Evolutionary conservation across 169 alveolate genomes (phyloP), one percentile per base, ranked within the genome.

Genomic region (Cryptosporidium meleagridis): DNA sequence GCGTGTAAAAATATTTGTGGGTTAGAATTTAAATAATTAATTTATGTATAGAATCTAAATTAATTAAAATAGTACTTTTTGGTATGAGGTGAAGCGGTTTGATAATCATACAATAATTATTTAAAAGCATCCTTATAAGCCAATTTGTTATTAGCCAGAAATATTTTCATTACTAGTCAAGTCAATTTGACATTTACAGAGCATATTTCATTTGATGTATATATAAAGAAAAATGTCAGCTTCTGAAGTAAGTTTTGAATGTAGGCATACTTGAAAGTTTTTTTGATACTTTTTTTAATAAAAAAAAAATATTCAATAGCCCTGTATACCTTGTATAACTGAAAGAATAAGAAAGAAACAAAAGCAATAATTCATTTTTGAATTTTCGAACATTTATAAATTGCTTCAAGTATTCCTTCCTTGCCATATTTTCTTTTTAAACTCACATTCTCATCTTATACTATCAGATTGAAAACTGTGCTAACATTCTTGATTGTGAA

Each of bases 401-500:
- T 21, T 1, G 5, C 67, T 55, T 12, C 67, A 55, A 55, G 67
- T 55, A 55, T 55, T 10, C 67, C 29, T 21, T 26, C 1, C 10
- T 21, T 0, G n/a, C 29, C 14, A 7, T 18, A 0, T 5, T 9
- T 37, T 21, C 9, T 67, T 1, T 31, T 67, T n/a, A 0, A 70
- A 39, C 65, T 41, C n/a, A 70, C 3, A 23, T 69, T 1, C 62
- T 39, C 45, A 39, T 39, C 48, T 41, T 8, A 41, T 0, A 12
- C 5, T 14, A 12, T 12, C 18, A 80, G 89, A 62, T 80, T 9
- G 69, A 80, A 44, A 7, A 33, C 33, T 80, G 80, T 35, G 75
- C 89, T 10, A 62, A 59, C 21, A 65, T 65, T 18, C 68, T 59
- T n/a, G 89, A 80, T 51, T 62, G 73, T 26, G 75, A 80, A 26